These are phyloP conservation scores for Aspergillus ochraceus DNA, from an alignment of 2,329 filamentous ascomycete genomes.

Conservation along the genomic window DNA sequence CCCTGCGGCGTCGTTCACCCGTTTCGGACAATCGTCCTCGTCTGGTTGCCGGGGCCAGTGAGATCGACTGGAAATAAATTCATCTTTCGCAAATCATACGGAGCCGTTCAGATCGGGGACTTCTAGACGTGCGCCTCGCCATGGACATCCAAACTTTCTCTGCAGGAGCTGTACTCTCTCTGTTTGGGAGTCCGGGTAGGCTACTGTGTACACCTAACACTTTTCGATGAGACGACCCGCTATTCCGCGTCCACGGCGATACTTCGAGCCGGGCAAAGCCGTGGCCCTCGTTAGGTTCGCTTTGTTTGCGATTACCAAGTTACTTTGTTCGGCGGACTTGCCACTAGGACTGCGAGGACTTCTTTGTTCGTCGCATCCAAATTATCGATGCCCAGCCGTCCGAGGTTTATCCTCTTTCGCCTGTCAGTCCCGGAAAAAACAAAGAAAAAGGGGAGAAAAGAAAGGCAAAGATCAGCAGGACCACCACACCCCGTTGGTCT, in stretches of 20 bases:
- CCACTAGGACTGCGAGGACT: neutral
- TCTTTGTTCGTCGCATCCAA: constrained; percentile 2
- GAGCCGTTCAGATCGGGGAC: neutral
- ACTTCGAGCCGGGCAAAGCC: neutral
- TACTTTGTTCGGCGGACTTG: neutral
- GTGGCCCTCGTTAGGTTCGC: neutral
- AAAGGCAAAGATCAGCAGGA: neutral
- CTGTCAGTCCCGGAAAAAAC: neutral
- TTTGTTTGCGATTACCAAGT: neutral
- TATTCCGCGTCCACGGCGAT: neutral
- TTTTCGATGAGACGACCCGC: too few relatives aligned
- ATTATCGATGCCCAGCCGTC: neutral
- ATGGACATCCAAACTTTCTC: neutral
- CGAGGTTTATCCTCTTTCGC: neutral
- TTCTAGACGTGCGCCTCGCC: neutral
- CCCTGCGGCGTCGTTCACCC: constrained; percentile 4
- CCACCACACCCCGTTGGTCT: neutral
- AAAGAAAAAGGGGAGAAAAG: neutral
- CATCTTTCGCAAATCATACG: neutral
- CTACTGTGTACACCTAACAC: too few relatives aligned
- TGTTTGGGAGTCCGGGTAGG: too few relatives aligned
- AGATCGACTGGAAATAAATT: neutral
- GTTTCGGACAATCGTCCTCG: constrained; percentile 2
- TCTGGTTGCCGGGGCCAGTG: constrained; percentile 1
- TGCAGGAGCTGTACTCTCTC: neutral